These are phyloP conservation scores for Agaricus subrufescens DNA, from an alignment of 768 basidiomycete genomes.

Conservation along the genomic window DNA sequence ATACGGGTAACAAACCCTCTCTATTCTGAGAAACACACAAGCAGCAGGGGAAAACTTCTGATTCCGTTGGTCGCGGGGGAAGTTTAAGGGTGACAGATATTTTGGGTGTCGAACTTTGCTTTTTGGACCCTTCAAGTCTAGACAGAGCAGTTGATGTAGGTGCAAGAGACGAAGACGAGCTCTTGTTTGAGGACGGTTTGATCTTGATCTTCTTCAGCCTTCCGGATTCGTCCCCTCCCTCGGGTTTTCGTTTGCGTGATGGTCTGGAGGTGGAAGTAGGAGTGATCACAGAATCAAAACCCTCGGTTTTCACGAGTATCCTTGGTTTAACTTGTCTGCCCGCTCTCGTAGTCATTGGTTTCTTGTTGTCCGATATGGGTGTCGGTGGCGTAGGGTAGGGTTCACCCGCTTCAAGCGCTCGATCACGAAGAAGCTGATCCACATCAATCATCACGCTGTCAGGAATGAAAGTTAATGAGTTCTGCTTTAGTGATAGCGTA, in stretches of 20 bases:
- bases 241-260: conserved; percentile 35
- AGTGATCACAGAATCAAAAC: conserved; percentile 12
- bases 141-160: neutral
- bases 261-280: conserved; percentile 30
- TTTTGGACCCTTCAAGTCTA: conserved; percentile 1
- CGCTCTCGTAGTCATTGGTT: conserved; percentile 15
- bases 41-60: conserved; percentile 60
- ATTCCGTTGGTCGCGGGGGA: conserved; percentile 54
- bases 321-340: conserved; percentile 16
- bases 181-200: conserved; percentile 26
- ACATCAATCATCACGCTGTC: conserved; percentile 90
- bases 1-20: conserved; percentile 58
- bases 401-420: conserved; percentile 40
- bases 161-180: conserved; percentile 14
- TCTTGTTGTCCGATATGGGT: neutral
- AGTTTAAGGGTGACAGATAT: conserved; percentile 62
- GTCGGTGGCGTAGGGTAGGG: neutral
- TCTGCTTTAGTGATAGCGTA: neutral
- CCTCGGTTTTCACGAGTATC: conserved; percentile 18
- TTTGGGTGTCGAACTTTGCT: conserved; percentile 24
- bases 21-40: conserved; percentile 53
- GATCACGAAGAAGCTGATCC: conserved; percentile 72
- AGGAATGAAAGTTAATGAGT: neutral
- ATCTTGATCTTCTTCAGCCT: conserved; percentile 47
- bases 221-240: conserved; percentile 28